Base-by-base conservation (phyloP, 1,284 basidiomycete species). In the Boletus semigastroideus region DNA sequence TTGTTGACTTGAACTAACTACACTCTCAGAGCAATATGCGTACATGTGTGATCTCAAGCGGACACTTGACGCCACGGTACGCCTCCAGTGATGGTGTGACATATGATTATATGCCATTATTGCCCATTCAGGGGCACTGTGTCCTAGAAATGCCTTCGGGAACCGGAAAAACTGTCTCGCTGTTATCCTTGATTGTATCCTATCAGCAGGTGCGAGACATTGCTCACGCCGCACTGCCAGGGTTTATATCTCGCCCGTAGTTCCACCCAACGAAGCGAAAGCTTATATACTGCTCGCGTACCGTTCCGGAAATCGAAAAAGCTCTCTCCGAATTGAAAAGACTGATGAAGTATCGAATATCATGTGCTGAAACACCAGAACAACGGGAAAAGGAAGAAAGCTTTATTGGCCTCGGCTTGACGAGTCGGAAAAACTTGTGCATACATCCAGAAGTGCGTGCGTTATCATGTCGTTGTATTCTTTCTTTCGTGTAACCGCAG, bases 241-340 rank as follows among this genome's bases (percentile, higher is more conserved):
- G 9, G 27, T 39, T 48, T 6, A 54, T 28, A 25, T 9, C 25
- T 33, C 38, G 1, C 34, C 27, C 20, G 34, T 46, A 95, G 91
- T 97, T 94, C 73, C 93, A 95, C 68, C 91, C 94, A 10, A 89
- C 86, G 9, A 86, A 88, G 56, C 83, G 97, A 57, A 99, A 99
- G 71, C 85, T 99, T 59, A 90, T 99, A 60, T 99, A 99, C 72
- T 99, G 97, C 72, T 99, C 97, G 22, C 95, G 97, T 66, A 99
- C 97, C 4, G 97, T 99, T n/a, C 97, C 97, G 7, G 97, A 99
- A 74, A 99, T 99, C 61, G 97, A 99, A 72, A 99, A 99, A 72
- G 97, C 97, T 0, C 77, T 99, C 43, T 87, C 94, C 1, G 97
- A 99, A 74, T 75, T 99, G 65, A 97, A 98, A 71, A 78, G 96